These are phyloP conservation scores for Pleurozium schreberi DNA, from an alignment of 225 moss, liverwort and hornwort genomes.

Conservation along the genomic window DNA sequence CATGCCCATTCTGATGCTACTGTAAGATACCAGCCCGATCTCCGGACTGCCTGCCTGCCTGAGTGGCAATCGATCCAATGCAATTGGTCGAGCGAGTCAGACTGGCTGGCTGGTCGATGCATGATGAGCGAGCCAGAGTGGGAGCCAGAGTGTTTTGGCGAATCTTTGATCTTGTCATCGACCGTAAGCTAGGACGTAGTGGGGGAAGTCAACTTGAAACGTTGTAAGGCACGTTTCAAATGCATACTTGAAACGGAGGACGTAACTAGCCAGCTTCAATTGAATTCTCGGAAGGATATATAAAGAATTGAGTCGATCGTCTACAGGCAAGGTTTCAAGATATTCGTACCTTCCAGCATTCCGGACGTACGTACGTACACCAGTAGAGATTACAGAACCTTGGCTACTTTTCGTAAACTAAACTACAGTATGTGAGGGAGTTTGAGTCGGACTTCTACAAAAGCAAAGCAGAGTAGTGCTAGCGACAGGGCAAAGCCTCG, in stretches of 20 bases:
- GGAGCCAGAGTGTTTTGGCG: not conserved
- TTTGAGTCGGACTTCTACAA: not conserved
- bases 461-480: not conserved
- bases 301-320: not conserved
- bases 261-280: too few relatives aligned
- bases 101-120: not conserved
- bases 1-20: not conserved
- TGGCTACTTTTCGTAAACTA: not conserved
- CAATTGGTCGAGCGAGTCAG: not conserved
- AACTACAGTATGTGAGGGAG: not conserved
- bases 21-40: not conserved
- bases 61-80: not conserved
- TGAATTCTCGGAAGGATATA: not conserved
- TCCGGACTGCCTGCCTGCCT: not conserved
- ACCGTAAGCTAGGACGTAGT: not conserved
- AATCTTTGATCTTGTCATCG: not conserved
- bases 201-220: not conserved
- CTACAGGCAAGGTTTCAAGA: too few relatives aligned
- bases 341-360: not conserved
- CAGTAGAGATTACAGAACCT: too few relatives aligned
- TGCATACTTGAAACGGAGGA: too few relatives aligned
- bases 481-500: not conserved
- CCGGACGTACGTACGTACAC: not conserved
- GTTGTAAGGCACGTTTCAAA: not conserved
- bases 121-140: not conserved